Evolutionary conservation across 768 basidiomycete genomes (phyloP).

Genomic region (Crepidotus variabilis): DNA sequence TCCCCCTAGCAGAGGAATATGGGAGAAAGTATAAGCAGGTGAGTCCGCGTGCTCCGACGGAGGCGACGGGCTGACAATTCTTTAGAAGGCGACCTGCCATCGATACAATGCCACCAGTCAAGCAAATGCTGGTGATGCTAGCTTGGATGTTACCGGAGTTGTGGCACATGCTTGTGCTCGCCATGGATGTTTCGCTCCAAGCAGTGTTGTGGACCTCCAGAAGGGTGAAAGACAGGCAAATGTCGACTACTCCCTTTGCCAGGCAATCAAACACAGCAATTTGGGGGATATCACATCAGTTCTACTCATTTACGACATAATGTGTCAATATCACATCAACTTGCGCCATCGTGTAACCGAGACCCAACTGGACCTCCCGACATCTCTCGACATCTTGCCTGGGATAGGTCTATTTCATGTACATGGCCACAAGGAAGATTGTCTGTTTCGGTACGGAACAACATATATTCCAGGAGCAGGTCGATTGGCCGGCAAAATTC

Average conservation of each 20-base stretch:
- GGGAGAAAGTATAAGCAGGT: neutral
- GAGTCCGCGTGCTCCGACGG: neutral
- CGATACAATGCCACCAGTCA: neutral
- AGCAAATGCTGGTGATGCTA: neutral
- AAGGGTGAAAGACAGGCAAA: slow-evolving; percentile 18
- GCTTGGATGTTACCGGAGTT: neutral
- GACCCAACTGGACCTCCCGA: neutral
- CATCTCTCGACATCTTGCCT: neutral
- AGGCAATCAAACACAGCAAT: slow-evolving; percentile 4
- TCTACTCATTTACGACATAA: slow-evolving; percentile 9
- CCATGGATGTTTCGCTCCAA: neutral
- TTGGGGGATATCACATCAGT: neutral
- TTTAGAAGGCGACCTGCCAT: neutral
- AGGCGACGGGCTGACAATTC: neutral
- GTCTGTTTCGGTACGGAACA: slow-evolving; percentile 19
- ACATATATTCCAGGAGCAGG: slow-evolving; percentile 25
- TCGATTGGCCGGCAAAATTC: slow-evolving; percentile 24
- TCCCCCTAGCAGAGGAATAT: neutral
- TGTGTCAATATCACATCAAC: slow-evolving; percentile 7
- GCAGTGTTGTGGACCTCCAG: neutral
- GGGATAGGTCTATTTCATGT: slow-evolving; percentile 26
- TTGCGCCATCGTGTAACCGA: neutral
- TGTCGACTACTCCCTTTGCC: slow-evolving; percentile 12
- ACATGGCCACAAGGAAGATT: slow-evolving; percentile 21
- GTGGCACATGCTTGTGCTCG: neutral